A percentile compares a stretch with the other conserved stretches of the same genome.
Conservation (phyloP, 768 basidiomycete species). For the Termitomyces sp. region DNA sequence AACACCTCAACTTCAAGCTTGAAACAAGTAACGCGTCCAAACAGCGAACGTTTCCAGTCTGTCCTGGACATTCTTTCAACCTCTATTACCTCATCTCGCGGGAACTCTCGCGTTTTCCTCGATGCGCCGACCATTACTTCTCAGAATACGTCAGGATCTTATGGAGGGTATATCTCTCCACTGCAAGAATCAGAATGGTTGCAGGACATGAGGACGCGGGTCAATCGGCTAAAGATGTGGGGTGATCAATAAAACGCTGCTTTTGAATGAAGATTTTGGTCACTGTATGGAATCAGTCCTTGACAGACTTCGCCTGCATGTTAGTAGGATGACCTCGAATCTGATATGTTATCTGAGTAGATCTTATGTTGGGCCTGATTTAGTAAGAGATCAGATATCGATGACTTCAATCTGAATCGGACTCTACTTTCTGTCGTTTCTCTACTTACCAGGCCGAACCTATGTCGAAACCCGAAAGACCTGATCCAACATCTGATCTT, state of each 20-base stretch:
- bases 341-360: background rate
- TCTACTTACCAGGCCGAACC: background rate
- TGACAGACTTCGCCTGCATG: background rate
- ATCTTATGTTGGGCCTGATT: constrained; percentile 14
- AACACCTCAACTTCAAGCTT: background rate
- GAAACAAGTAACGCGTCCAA: background rate
- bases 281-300: background rate
- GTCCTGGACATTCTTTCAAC: constrained; percentile 6
- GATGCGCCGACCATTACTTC: background rate
- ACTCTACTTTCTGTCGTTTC: background rate
- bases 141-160: too few species aligned
- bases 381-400: constrained; percentile 2
- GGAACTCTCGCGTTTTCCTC: constrained; percentile 7
- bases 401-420: background rate
- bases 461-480: constrained; percentile 24
- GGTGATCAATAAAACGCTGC: background rate
- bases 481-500: constrained; percentile 22
- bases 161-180: background rate
- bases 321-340: background rate
- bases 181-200: constrained; percentile 3
- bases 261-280: background rate
- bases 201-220: background rate
- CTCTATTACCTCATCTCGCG: background rate
- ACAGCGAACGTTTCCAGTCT: constrained; percentile 13
- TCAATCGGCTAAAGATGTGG: background rate